Percentiles rank a stretch among this genome's conserved stretches.
Evolutionary conservation across 768 basidiomycete species (phyloP).

Genomic region (Naematelia aurantialba): DNA sequence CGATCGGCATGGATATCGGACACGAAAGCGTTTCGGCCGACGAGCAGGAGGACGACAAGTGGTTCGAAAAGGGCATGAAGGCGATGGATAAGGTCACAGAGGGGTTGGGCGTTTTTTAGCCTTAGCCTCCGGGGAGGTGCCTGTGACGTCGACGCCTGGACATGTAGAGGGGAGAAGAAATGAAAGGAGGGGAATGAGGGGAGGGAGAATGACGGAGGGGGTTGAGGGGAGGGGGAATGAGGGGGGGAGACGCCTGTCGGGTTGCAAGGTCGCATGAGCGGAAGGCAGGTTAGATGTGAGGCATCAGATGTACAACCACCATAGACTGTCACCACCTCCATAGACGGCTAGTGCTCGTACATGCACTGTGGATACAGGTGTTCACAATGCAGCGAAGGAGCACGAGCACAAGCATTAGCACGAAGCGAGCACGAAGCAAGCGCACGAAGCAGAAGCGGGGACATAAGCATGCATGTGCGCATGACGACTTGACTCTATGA

Average conservation of each 20-base stretch:
- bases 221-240: constrained; percentile 11
- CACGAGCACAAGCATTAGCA: no score
- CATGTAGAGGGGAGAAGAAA: constrained; percentile 12
- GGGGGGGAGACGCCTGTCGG: constrained; percentile 6
- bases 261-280: no score
- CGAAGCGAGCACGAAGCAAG: no score
- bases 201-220: constrained; percentile 1
- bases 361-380: no score
- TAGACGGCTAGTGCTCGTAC: no score
- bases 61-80: constrained; percentile 26
- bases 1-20: constrained; percentile 28
- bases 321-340: no score
- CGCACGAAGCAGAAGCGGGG: no score
- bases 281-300: no score
- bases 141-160: constrained; percentile 8
- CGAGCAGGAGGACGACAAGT: constrained; percentile 13
- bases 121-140: constrained; percentile 12
- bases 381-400: no score
- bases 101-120: constrained; percentile 18
- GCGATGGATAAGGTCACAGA: constrained; percentile 33
- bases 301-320: not conserved
- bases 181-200: constrained; percentile 4
- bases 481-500: no score
- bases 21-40: not conserved
- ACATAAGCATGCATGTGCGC: no score